Percentiles rank a stretch among this genome's conserved stretches.
phyloP scores from a whole-genome alignment of 805 yeast species.

The Komagataella ulmi region DNA sequence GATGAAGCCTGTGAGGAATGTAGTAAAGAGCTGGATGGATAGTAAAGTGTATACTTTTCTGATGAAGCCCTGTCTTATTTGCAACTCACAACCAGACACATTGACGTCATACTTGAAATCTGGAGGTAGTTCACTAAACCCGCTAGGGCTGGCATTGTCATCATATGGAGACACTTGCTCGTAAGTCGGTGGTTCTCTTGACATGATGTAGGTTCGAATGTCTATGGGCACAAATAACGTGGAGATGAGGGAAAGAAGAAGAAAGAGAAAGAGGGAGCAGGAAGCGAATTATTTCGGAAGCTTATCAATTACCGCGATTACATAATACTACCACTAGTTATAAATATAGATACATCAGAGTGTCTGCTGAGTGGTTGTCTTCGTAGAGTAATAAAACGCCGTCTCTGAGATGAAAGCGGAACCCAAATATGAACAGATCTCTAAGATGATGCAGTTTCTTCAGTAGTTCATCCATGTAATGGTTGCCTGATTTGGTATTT shows the following conservation, averaged over 20 bases:
- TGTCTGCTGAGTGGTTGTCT: not conserved
- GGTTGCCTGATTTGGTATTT: constrained; percentile 5
- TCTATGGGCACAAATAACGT: no score
- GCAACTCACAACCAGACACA: constrained; percentile 67
- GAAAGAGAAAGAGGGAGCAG: not conserved
- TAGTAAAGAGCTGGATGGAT: constrained; percentile 46
- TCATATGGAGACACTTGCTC: not conserved
- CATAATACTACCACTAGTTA: not conserved
- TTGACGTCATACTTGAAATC: constrained; percentile 75
- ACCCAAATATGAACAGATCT: constrained; percentile 13
- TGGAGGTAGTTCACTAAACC: constrained; percentile 28
- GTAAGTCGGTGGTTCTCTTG: not conserved
- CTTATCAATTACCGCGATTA: not conserved
- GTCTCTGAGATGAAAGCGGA: constrained; percentile 10
- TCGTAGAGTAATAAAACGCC: constrained; percentile 7
- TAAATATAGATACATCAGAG: not conserved
- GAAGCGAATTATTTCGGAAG: not conserved
- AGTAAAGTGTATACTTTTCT: constrained; percentile 70
- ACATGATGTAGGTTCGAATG: not conserved
- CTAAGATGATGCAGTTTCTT: not conserved
- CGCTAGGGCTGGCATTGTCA: not conserved
- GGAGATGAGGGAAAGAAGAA: not conserved
- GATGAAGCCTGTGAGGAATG: constrained; percentile 42
- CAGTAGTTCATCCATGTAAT: constrained; percentile 3
- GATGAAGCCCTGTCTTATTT: constrained; percentile 62